These are phyloP conservation scores for Ricinus communis DNA, from an alignment of 345 rosid genomes.

Conservation along the genomic window DNA sequence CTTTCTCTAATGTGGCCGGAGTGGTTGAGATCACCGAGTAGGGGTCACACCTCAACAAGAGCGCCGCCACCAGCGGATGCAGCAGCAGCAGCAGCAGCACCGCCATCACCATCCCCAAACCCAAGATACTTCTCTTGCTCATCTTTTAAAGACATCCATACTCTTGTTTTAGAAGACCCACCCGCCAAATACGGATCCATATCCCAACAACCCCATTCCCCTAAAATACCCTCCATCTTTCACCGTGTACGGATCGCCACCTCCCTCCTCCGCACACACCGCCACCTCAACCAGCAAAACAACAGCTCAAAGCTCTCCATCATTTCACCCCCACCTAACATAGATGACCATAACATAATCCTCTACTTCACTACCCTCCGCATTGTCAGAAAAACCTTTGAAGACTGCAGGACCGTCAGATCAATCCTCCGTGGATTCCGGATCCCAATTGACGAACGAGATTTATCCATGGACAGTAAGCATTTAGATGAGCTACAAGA, in stretches of 20 bases:
- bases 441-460: constrained; percentile 29
- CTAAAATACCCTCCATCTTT: constrained; percentile 43
- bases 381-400: constrained; percentile 27
- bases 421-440: constrained; percentile 26
- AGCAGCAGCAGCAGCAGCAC: not conserved
- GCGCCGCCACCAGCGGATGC: not conserved
- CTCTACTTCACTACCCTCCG: constrained; percentile 32
- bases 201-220: constrained; percentile 7
- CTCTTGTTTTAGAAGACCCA: constrained; percentile 47
- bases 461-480: constrained; percentile 24
- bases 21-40: constrained; percentile 48
- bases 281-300: not conserved
- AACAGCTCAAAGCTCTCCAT: constrained; percentile 7
- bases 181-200: constrained; percentile 3
- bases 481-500: constrained; percentile 23
- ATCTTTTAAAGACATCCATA: constrained; percentile 70
- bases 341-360: constrained; percentile 8
- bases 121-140: constrained; percentile 37
- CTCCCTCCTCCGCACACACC: constrained; percentile 44
- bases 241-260: constrained; percentile 58
- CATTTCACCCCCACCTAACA: not conserved
- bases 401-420: constrained; percentile 31
- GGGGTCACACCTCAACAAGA: constrained; percentile 8
- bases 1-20: constrained; percentile 42
- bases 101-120: not conserved